These are phyloP conservation scores for Ophiostoma sp. DNA, from an alignment of 2,329 filamentous ascomycete species.

Conservation along the genomic window DNA sequence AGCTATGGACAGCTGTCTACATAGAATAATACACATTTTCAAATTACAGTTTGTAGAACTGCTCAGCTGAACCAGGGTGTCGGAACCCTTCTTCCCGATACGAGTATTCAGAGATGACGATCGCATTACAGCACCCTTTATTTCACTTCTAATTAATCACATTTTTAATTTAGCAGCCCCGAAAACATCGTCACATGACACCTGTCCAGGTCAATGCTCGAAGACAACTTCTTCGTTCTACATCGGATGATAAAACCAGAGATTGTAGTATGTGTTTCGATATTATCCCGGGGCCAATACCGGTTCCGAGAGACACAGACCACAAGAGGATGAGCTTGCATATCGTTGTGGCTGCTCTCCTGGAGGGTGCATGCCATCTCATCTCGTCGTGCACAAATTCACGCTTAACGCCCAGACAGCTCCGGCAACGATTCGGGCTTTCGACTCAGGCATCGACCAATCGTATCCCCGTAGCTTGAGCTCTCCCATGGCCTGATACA, in stretches of 20 bases:
- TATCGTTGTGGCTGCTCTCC: not conserved
- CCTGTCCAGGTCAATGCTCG: too few relatives aligned
- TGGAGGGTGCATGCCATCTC: not conserved
- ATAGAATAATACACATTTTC: not conserved
- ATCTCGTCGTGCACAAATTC: not conserved
- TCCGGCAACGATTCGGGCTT: not conserved
- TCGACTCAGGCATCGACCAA: not conserved
- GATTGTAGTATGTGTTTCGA: too few relatives aligned
- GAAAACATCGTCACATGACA: too few relatives aligned
- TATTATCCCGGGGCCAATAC: not conserved
- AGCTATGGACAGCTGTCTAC: not conserved
- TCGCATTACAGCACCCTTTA: not conserved
- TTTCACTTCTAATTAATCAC: not conserved
- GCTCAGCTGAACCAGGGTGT: conserved; percentile 13
- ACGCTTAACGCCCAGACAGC: conserved; percentile 1
- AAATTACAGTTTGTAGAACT: conserved; percentile 14
- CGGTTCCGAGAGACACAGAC: not conserved
- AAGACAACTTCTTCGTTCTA: too few relatives aligned
- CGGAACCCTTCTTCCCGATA: not conserved
- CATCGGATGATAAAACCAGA: too few relatives aligned
- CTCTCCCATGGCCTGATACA: not conserved
- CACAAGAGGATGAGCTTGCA: not conserved
- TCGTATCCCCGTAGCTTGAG: not conserved
- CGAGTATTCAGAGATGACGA: conserved; percentile 10
- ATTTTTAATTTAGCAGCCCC: too few relatives aligned